Evolutionary conservation across 2,329 filamentous ascomycete genomes (phyloP), one percentile per base, ranked within the genome.

Genomic region (Dactylellina drechsleri): DNA sequence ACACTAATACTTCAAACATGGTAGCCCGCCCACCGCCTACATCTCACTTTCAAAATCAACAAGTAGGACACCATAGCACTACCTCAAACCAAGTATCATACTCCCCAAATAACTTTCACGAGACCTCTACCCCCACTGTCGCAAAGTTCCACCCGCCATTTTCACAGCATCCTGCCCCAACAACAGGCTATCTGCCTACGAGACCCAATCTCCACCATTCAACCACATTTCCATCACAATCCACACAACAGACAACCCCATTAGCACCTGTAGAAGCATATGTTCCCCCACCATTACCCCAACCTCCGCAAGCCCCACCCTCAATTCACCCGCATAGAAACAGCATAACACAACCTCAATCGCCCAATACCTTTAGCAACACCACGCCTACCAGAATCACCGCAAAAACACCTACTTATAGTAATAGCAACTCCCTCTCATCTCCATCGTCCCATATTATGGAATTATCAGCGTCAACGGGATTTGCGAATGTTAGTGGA

Each of bases 381-480:
- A 12, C 2, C 18, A 54, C 16, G 6, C 18, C 62, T 23, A n/a
- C 31, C 10, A 36, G 31, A 36, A 36, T 36, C 3, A 36, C 31
- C 31, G 31, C 31, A 36, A 36, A 36, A 7, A 7, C 31, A 7
- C 31, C 31, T 36, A 36, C 31, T 8, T 36, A 36, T 36, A 36
- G 1, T 10, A 36, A 8, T 10, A 36, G 3, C 31, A 36, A 10
- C 6, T n/a, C n/a, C 13, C 23, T 60, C 8, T 16, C 53, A 15
- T 56, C 52, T 4, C 57, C 56, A 1, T 62, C 53, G 28, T 15
- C 53, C 1, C 66, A 66, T 16, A 57, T 66, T 8, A 52, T 59
- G 43, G 70, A 74, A 54, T 58, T 74, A 58, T 58, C 70, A 12
- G 70, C 49, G 4, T 74, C 70, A 0, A 74, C 70, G 2, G 70